A percentile compares a stretch with the other conserved stretches of the same genome.
These are phyloP conservation scores for Serendipita sp. DNA, from an alignment of 768 basidiomycete genomes.

Conservation along the genomic window DNA sequence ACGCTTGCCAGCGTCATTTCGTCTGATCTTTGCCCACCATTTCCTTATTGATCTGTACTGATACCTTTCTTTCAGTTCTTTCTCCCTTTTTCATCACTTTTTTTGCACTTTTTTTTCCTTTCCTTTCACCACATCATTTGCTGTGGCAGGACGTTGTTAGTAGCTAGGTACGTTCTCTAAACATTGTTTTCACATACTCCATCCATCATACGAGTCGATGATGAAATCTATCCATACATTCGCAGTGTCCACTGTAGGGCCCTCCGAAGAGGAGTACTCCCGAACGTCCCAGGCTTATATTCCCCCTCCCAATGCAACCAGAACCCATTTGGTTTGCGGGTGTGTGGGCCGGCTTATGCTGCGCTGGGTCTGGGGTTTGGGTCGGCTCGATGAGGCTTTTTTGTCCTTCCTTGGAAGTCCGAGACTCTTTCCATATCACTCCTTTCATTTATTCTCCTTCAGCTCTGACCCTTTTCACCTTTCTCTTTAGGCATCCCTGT, in stretches of 20 bases:
- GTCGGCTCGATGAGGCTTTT: conserved; percentile 53
- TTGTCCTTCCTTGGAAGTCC: conserved; percentile 87
- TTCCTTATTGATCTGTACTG: background rate
- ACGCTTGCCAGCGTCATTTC: conserved; percentile 84
- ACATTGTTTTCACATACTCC: background rate
- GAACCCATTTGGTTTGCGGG: conserved; percentile 43
- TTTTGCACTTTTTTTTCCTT: background rate
- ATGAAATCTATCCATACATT: conserved; percentile 48
- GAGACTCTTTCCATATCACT: conserved; percentile 26
- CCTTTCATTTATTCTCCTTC: no score
- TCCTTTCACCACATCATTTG: background rate
- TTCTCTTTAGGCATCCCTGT: no score
- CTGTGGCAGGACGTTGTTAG: background rate
- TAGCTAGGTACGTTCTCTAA: background rate
- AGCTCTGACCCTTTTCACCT: no score
- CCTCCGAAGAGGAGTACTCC: conserved; percentile 56
- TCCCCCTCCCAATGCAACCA: conserved; percentile 46
- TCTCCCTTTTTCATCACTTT: conserved; percentile 6
- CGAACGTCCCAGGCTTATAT: conserved; percentile 50
- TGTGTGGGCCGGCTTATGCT: conserved; percentile 51
- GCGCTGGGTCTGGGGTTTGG: conserved; percentile 62
- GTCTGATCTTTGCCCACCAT: conserved; percentile 37
- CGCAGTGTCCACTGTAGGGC: conserved; percentile 76
- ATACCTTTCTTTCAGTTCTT: conserved; percentile 12
- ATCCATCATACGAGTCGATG: conserved; percentile 27